Conservation (phyloP, 208 protist species). For the Trypanosomatidae sp. region DNA sequence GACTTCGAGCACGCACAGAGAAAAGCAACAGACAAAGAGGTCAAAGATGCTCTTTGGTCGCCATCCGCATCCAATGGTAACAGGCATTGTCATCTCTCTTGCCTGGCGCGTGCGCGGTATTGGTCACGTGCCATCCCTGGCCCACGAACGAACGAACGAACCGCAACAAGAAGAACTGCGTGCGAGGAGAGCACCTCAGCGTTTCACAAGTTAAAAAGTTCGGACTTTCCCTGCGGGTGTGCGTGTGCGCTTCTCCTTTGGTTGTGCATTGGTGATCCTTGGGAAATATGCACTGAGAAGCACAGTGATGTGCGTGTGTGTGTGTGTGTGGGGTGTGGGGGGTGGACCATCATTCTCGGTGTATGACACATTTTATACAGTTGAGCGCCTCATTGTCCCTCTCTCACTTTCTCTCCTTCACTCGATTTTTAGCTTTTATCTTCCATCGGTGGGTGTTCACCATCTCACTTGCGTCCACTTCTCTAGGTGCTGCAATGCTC, state of each 20-base stretch:
- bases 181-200: background rate
- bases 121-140: no score
- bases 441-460: background rate
- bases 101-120: background rate
- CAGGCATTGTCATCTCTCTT: background rate
- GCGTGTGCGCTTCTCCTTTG: slow-evolving; percentile 19
- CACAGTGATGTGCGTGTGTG: background rate
- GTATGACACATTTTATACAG: background rate
- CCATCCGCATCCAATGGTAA: background rate
- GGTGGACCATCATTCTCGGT: background rate
- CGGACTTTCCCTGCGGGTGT: slow-evolving; percentile 27
- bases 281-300: background rate
- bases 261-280: background rate
- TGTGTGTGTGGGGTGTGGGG: background rate
- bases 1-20: background rate
- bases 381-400: background rate
- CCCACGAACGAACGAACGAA: no score
- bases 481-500: background rate
- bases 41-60: background rate
- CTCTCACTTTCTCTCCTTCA: background rate
- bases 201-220: slow-evolving; percentile 17
- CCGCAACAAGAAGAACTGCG: no score
- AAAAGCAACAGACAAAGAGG: background rate
- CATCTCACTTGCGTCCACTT: background rate
- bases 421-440: background rate